phyloP scores from a whole-genome alignment of 345 rosid species.

The Salix viminalis region DNA sequence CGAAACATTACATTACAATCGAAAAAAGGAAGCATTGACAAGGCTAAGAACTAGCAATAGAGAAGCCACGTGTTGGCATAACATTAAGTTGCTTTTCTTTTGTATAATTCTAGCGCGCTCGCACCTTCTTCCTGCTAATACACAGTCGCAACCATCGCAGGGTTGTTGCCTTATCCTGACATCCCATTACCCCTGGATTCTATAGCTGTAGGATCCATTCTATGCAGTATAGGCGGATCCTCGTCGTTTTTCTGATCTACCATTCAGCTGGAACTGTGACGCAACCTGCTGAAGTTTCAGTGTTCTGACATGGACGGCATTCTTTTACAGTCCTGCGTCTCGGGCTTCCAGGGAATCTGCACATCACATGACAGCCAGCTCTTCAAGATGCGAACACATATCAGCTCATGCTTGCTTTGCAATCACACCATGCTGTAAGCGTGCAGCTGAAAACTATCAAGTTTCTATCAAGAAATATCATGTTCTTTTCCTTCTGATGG shows the following conservation, averaged over 20 bases:
- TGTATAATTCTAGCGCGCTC: no score
- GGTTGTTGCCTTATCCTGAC: no score
- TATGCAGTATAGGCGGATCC: background rate
- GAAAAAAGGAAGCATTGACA: no score
- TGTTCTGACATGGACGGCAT: conserved; percentile 9
- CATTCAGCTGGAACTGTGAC: background rate
- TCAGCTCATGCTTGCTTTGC: conserved; percentile 21
- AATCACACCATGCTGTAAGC: background rate
- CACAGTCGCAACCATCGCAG: no score
- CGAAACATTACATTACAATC: no score
- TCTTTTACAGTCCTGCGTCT: background rate
- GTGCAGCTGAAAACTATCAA: background rate
- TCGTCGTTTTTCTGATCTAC: background rate
- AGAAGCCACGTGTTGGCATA: no score
- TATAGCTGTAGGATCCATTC: no score
- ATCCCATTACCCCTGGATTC: no score
- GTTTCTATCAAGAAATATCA: background rate
- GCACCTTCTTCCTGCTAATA: no score
- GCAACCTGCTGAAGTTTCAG: background rate
- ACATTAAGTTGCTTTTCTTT: no score
- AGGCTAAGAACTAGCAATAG: no score
- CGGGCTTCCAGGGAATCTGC: background rate
- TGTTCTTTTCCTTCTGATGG: conserved; percentile 11
- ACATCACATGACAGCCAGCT: no score
- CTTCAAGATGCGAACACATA: conserved; percentile 22